phyloP scores from a whole-genome alignment of 2,329 filamentous ascomycete genomes.

The Calcarisporium arbuscula region DNA sequence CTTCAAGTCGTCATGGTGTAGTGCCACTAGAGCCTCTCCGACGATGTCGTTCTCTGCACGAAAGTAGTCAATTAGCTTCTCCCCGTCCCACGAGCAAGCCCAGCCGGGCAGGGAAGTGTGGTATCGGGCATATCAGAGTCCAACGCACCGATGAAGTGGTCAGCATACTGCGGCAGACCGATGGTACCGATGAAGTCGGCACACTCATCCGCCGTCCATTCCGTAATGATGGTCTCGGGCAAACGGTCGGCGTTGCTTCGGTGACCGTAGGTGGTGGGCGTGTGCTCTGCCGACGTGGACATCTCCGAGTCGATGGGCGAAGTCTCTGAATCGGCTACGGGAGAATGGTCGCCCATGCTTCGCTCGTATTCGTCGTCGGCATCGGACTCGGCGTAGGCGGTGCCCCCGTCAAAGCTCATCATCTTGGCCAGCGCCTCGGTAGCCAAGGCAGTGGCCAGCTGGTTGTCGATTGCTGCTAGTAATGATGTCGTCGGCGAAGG shows the following conservation, averaged over 20 bases:
- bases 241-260: constrained; percentile 58
- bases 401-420: constrained; percentile 60
- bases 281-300: constrained; percentile 64
- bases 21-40: constrained; percentile 80
- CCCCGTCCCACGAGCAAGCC: background rate
- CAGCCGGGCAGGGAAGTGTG: background rate
- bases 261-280: constrained; percentile 71
- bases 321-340: constrained; percentile 61
- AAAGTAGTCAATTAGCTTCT: constrained; percentile 13
- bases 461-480: too few relatives aligned
- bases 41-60: constrained; percentile 82
- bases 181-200: constrained; percentile 80
- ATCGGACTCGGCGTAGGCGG: constrained; percentile 71
- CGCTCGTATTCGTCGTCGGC: constrained; percentile 81
- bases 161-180: constrained; percentile 75
- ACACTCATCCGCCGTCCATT: constrained; percentile 82
- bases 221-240: constrained; percentile 68
- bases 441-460: constrained; percentile 1
- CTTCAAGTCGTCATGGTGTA: constrained; percentile 89
- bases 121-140: background rate
- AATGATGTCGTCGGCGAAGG: too few relatives aligned
- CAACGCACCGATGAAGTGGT: constrained; percentile 71
- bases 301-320: constrained; percentile 68
- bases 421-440: constrained; percentile 17
- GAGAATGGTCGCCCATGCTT: constrained; percentile 61